phyloP scores from a whole-genome alignment of 2,329 filamentous ascomycete genomes.

The Cladosporium austrohemisphaericum region DNA sequence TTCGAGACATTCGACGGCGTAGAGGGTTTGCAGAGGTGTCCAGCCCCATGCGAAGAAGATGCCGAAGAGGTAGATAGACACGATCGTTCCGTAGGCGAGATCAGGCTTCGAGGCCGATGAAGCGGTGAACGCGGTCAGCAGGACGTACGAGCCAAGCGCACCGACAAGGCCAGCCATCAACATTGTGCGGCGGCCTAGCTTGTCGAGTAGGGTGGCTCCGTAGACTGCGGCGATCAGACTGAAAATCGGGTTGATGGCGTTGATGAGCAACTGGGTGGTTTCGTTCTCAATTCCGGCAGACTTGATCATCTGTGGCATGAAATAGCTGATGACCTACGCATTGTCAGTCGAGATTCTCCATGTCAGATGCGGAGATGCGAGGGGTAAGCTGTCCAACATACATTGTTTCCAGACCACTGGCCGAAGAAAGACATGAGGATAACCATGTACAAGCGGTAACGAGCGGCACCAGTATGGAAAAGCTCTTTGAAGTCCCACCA shows the following conservation, averaged over 20 bases:
- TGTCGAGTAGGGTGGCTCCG: constrained; percentile 36
- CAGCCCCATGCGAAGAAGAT: constrained; percentile 40
- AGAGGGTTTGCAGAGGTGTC: constrained; percentile 39
- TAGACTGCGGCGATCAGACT: constrained; percentile 37
- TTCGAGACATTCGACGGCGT: constrained; percentile 38
- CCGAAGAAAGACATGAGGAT: constrained; percentile 42
- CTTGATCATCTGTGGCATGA: constrained; percentile 36
- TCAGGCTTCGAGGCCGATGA: constrained; percentile 23
- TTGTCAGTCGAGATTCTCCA: no score
- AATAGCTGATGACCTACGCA: constrained; percentile 29
- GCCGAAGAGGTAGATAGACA: constrained; percentile 40
- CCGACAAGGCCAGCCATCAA: constrained; percentile 36
- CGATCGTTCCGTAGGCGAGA: constrained; percentile 37
- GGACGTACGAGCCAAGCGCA: constrained; percentile 33
- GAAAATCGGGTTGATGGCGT: constrained; percentile 41
- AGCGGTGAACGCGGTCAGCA: constrained; percentile 36
- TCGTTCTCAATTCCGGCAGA: constrained; percentile 37
- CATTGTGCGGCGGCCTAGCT: constrained; percentile 35
- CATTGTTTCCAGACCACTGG: constrained; percentile 38
- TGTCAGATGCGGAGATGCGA: no score
- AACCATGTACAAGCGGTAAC: constrained; percentile 42
- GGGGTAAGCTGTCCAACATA: background rate
- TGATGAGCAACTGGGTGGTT: constrained; percentile 38
- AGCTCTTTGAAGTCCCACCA: constrained; percentile 58
- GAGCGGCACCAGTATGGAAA: constrained; percentile 48